Base-by-base conservation (phyloP, 306 rosid species). In the Casuarina glauca region DNA sequence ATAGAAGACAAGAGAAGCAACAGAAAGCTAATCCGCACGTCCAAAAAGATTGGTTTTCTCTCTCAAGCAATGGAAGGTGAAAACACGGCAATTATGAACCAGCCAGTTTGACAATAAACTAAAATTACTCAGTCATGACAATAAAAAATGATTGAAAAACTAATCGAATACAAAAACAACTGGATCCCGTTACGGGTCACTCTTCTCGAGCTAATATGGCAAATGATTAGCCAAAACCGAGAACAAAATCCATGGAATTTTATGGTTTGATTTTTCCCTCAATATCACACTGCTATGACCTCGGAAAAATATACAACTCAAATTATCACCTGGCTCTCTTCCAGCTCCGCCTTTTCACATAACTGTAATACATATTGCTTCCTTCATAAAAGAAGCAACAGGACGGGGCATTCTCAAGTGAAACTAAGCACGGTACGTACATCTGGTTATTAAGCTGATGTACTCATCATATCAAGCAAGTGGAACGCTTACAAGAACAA, bases 251-350 rank as follows among this genome's bases (percentile, higher is more conserved):
- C 91, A 80, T 80, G 85, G 88, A 87, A 42, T 79, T 26, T 89
- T 78, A 84, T 83, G 93, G 89, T 86, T 88, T 75, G 20, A 71
- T 43, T 78, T 86, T 85, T 83, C 82, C 88, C 94, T 82, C 89
- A 80, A 80, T 77, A 90, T 86, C 89, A 84, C 95, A 85, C 81
- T 74, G 81, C 93, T 88, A 89, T 76, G 83, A 88, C 91, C 88
- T 78, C 83, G 75, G 83, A 81, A 83, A 88, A 84, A 89, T 95
- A 85, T 93, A 95, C 97, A 95, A 78, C 94, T 93, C 91, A 15
- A 54, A 86, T 76, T 73, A 75, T 32, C 80, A 87, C 89, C 91
- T 87, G 81, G 32, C 32, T 26, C 82, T 85, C 79, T 79, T 88
- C 86, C 82, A 88, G 79, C 87, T 84, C 89, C 93, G 90, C 91